These are phyloP conservation scores for Brassica juncea DNA, from an alignment of 345 rosid species.

Conservation along the genomic window DNA sequence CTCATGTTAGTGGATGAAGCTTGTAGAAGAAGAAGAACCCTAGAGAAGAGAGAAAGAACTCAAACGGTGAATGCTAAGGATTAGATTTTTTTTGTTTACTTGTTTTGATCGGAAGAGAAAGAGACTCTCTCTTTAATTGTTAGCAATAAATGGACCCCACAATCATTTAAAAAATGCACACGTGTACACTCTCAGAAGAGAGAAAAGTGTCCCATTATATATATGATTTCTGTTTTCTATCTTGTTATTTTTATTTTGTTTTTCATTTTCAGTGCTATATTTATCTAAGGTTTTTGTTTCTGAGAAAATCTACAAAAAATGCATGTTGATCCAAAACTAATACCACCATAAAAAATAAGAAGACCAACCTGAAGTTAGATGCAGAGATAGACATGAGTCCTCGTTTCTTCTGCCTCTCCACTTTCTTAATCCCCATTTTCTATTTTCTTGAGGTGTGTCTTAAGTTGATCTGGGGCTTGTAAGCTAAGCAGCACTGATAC, in stretches of 20 bases:
- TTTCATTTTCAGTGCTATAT: background rate
- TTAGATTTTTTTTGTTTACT: constrained; percentile 21
- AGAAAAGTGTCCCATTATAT: too few species aligned
- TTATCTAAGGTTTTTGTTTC: background rate
- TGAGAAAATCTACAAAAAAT: background rate
- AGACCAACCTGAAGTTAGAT: background rate
- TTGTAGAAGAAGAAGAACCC: constrained; percentile 27
- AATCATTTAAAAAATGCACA: too few species aligned
- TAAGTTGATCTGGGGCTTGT: background rate
- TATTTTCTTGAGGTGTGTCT: background rate
- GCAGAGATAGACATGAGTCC: background rate
- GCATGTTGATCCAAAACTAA: background rate
- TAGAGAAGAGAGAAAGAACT: constrained; percentile 19
- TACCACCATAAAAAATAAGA: background rate
- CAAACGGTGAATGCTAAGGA: constrained; percentile 36
- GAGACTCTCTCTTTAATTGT: background rate
- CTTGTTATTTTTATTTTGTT: background rate
- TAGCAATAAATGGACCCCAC: too few species aligned
- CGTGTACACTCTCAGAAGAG: too few species aligned
- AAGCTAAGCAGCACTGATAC: background rate
- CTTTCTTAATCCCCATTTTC: background rate
- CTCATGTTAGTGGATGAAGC: constrained; percentile 35
- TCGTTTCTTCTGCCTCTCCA: background rate
- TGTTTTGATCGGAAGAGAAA: constrained; percentile 23
- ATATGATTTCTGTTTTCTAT: background rate